Evolutionary conservation across 2,329 filamentous ascomycete species (phyloP).

Genomic region (Colletotrichum sp.): DNA sequence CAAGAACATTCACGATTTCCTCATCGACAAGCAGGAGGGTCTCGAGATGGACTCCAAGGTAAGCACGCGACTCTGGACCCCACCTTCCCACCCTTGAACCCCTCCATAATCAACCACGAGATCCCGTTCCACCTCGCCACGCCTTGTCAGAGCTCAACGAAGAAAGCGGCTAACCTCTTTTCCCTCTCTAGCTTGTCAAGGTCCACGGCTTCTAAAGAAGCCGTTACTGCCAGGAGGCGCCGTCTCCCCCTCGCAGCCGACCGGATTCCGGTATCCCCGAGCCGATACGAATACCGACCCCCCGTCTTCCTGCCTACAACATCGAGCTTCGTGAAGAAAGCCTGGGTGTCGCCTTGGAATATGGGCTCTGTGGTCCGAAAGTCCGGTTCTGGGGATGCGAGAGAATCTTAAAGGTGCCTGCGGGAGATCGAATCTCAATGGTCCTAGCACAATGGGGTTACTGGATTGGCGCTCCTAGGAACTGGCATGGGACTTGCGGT

Average conservation of each 20-base stretch:
- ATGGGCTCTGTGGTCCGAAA: neutral
- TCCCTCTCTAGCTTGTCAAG: constrained; percentile 30
- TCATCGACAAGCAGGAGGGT: constrained; percentile 86
- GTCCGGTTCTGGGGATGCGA: neutral
- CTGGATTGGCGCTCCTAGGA: neutral
- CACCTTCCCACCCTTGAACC: neutral
- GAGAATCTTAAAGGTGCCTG: constrained; percentile 14
- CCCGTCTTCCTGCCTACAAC: neutral
- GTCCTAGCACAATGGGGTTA: neutral
- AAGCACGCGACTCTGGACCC: neutral
- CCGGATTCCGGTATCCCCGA: constrained; percentile 6
- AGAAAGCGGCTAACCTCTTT: neutral
- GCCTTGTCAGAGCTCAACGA: neutral
- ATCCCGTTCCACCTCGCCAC: neutral
- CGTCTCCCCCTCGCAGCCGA: constrained; percentile 24
- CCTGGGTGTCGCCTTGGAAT: neutral
- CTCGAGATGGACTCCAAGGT: constrained; percentile 81
- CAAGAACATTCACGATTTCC: constrained; percentile 90
- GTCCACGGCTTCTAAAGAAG: constrained; percentile 67
- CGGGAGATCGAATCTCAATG: neutral
- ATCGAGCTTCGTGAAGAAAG: neutral
- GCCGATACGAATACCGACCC: neutral
- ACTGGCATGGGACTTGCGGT: constrained; percentile 12
- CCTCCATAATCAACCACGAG: neutral
- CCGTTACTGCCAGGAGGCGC: constrained; percentile 35